phyloP scores from a whole-genome alignment of 352 stramenopile genomes.

The Elongisporangium senticosum region DNA sequence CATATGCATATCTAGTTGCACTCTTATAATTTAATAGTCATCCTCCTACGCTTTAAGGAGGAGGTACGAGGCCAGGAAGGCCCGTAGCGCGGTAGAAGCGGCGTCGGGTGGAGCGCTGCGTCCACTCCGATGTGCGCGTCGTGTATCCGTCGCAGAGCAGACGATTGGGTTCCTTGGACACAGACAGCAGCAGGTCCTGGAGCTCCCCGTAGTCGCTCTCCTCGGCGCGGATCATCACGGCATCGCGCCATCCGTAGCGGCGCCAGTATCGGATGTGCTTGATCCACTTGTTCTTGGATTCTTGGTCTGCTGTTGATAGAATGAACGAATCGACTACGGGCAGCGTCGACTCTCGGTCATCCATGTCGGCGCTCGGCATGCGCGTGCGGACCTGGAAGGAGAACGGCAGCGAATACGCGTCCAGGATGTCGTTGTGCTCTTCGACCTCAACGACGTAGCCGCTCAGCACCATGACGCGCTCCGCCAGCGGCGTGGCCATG shows the following conservation, averaged over 20 bases:
- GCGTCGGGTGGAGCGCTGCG: slow-evolving; percentile 2
- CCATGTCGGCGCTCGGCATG: slow-evolving; percentile 16
- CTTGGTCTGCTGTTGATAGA: slow-evolving; percentile 38
- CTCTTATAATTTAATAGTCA: neutral
- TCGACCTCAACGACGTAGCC: slow-evolving; percentile 54
- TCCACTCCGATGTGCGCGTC: neutral
- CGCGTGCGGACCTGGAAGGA: slow-evolving; percentile 73
- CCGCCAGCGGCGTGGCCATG: slow-evolving; percentile 3
- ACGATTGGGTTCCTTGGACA: slow-evolving; percentile 18
- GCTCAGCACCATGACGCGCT: slow-evolving; percentile 55
- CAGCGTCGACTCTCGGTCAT: neutral
- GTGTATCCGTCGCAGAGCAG: neutral
- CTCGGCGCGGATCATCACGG: slow-evolving; percentile 29
- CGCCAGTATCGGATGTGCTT: slow-evolving; percentile 63
- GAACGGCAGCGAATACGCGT: slow-evolving; percentile 31
- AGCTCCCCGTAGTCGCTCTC: slow-evolving; percentile 33
- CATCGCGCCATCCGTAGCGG: slow-evolving; percentile 64
- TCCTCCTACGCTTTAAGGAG: neutral
- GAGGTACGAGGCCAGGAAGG: neutral
- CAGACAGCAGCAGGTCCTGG: slow-evolving; percentile 20
- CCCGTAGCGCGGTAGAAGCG: slow-evolving; percentile 6
- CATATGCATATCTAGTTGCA: neutral
- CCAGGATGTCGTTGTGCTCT: slow-evolving; percentile 36
- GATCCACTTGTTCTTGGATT: slow-evolving; percentile 52
- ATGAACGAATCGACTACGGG: slow-evolving; percentile 35